Evolutionary conservation across 2,329 filamentous ascomycete species (phyloP).

Genomic region (Sarocladiaceae sp.): DNA sequence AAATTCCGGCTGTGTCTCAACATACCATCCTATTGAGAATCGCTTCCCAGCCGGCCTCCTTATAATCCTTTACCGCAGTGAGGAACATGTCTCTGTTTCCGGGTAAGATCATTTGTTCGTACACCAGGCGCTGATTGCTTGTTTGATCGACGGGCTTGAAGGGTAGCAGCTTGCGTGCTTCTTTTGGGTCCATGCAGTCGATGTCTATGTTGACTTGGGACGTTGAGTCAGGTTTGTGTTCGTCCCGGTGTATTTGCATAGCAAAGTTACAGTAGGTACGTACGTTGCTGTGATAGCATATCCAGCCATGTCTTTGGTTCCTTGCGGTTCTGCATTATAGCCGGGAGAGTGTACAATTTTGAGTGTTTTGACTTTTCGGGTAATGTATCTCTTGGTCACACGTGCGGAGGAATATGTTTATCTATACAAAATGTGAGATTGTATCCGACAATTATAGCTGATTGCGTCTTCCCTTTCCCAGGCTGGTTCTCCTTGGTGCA

Average conservation of each 20-base stretch:
- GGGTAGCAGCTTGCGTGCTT: slow-evolving; percentile 14
- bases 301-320: slow-evolving; percentile 7
- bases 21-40: slow-evolving; percentile 16
- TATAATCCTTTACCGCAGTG: slow-evolving; percentile 8
- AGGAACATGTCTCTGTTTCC: slow-evolving; percentile 7
- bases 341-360: background rate
- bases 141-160: slow-evolving; percentile 9
- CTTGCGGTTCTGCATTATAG: background rate
- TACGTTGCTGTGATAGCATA: slow-evolving; percentile 9
- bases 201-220: slow-evolving; percentile 10
- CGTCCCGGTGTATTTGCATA: background rate
- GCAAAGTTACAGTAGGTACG: too few relatives aligned
- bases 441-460: background rate
- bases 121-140: slow-evolving; percentile 10
- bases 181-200: slow-evolving; percentile 17
- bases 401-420: background rate
- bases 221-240: background rate
- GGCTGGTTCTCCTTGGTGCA: background rate
- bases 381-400: background rate
- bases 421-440: background rate
- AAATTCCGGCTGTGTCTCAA: slow-evolving; percentile 43
- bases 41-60: slow-evolving; percentile 18
- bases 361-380: background rate
- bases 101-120: slow-evolving; percentile 7
- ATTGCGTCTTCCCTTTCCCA: background rate